phyloP scores from a whole-genome alignment of 2,329 filamentous ascomycete genomes.

The Xylaria sp. region DNA sequence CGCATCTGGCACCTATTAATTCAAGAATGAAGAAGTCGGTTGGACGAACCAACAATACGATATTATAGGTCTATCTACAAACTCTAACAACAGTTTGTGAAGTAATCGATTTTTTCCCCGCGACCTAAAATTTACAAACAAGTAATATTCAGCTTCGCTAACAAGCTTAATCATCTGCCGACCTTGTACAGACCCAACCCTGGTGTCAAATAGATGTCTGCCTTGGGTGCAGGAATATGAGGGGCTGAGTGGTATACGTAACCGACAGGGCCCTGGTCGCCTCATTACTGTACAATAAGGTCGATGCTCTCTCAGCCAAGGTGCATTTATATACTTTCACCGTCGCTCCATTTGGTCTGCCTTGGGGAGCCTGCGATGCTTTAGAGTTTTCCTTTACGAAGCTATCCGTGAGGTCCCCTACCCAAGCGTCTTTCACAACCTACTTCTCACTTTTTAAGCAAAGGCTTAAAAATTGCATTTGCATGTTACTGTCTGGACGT shows the following conservation, averaged over 20 bases:
- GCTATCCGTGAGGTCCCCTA: not conserved
- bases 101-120: not conserved
- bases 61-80: not conserved
- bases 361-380: not conserved
- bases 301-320: not conserved
- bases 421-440: not conserved
- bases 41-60: too few relatives aligned
- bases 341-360: not conserved
- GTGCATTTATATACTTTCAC: not conserved
- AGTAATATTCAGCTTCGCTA: not conserved
- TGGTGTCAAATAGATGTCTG: conserved; percentile 21
- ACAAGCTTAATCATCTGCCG: not conserved
- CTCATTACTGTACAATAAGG: not conserved
- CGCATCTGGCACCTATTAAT: conserved; percentile 5
- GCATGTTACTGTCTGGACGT: not conserved
- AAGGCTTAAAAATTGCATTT: not conserved
- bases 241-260: conserved; percentile 29
- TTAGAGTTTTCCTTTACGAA: not conserved
- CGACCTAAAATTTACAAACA: not conserved
- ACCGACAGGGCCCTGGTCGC: conserved; percentile 8
- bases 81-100: not conserved
- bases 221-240: conserved; percentile 22
- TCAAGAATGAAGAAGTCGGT: not conserved
- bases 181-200: not conserved
- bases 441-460: not conserved